Percentiles rank a stretch among this genome's conserved stretches.
These are phyloP conservation scores for Claviceps africana DNA, from an alignment of 2,329 filamentous ascomycete species.

Conservation along the genomic window DNA sequence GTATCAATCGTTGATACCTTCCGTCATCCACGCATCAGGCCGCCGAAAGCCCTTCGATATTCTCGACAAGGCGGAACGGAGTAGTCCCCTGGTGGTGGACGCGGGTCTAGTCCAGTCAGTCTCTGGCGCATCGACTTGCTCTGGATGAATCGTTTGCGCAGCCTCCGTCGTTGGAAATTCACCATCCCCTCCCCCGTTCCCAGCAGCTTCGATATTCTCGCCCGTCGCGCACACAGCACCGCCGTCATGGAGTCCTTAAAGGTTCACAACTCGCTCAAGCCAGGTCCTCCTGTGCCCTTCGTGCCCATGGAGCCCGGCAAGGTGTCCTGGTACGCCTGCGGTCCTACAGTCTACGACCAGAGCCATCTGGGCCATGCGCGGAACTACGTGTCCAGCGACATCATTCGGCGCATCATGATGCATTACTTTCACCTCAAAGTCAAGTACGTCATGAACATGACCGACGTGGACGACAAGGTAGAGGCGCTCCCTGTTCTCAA, in stretches of 20 bases:
- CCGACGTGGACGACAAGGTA: constrained; percentile 67
- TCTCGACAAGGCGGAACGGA: background rate
- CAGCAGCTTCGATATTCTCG: constrained; percentile 12
- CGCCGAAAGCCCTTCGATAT: background rate
- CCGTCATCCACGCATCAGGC: background rate
- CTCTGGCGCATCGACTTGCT: constrained; percentile 5
- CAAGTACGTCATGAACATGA: constrained; percentile 87
- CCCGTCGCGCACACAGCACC: constrained; percentile 21
- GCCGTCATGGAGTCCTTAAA: constrained; percentile 44
- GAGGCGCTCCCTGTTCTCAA: constrained; percentile 2
- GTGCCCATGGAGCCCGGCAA: constrained; percentile 56
- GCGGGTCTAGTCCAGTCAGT: constrained; percentile 8
- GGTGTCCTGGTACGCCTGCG: constrained; percentile 80
- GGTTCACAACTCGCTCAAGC: constrained; percentile 66
- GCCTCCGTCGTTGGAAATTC: constrained; percentile 15
- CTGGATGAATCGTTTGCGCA: constrained; percentile 24
- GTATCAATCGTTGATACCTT: background rate
- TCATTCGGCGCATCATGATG: constrained; percentile 66
- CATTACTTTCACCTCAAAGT: constrained; percentile 76
- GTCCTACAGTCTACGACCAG: constrained; percentile 75
- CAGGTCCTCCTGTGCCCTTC: constrained; percentile 60
- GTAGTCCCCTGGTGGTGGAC: constrained; percentile 7
- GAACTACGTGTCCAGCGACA: constrained; percentile 85
- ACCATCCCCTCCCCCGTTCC: constrained; percentile 14
- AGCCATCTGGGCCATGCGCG: constrained; percentile 70